Percentiles rank a stretch among this genome's conserved stretches.
Conservation (phyloP, 352 stramenopile genomes). For the Phytophthora agathidicida region DNA sequence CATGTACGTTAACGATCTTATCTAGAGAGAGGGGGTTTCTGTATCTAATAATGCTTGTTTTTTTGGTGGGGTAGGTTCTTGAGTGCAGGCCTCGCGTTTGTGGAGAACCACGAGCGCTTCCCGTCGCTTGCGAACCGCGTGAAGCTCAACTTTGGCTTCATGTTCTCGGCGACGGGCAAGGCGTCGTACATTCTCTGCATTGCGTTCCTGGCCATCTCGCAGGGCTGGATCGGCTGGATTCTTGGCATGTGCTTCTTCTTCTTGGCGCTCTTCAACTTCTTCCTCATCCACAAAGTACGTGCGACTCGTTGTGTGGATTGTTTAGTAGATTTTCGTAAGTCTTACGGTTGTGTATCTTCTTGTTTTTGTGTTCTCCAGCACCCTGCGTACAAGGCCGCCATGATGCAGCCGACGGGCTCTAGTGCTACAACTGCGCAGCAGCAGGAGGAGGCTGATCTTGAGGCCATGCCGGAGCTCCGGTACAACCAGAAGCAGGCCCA, state of each 20-base stretch:
- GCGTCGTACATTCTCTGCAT: conserved; percentile 86
- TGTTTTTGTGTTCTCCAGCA: conserved; percentile 43
- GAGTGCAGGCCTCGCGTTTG: conserved; percentile 68
- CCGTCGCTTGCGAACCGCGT: conserved; percentile 76
- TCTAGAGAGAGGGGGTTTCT: neutral
- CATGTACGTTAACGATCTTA: conserved; percentile 78
- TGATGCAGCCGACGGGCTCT: conserved; percentile 60
- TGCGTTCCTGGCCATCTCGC: conserved; percentile 79
- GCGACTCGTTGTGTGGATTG: conserved; percentile 5
- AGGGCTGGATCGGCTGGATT: conserved; percentile 81
- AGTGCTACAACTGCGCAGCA: conserved; percentile 30
- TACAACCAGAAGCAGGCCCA: conserved; percentile 72
- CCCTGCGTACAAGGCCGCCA: conserved; percentile 78
- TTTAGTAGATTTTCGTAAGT: conserved; percentile 7
- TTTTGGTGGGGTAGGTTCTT: conserved; percentile 70
- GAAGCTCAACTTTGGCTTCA: conserved; percentile 90
- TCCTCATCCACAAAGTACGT: conserved; percentile 83
- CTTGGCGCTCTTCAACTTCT: conserved; percentile 87
- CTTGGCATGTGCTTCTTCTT: conserved; percentile 78
- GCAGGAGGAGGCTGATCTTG: conserved; percentile 65
- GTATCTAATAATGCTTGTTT: no score
- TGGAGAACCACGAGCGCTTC: conserved; percentile 89
- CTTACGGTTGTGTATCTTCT: conserved; percentile 1
- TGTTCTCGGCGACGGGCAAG: conserved; percentile 88
- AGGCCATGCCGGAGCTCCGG: conserved; percentile 80